Percentiles rank a stretch among this genome's conserved stretches.
These are phyloP conservation scores for Candida sanyiensis DNA, from an alignment of 805 yeast species.

Conservation along the genomic window DNA sequence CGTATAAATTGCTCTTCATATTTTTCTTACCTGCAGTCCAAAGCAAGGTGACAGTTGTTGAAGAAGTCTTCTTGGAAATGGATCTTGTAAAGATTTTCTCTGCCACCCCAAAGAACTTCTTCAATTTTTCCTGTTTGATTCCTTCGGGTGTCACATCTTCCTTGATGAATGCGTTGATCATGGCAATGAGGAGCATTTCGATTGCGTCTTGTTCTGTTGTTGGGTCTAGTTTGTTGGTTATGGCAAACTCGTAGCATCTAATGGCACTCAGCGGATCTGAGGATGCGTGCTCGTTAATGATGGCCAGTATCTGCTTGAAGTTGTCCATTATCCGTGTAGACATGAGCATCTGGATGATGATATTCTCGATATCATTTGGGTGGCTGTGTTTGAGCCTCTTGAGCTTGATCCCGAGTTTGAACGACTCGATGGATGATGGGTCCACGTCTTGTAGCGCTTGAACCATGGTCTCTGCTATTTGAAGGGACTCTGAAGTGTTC, in stretches of 20 bases:
- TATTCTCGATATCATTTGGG: slow-evolving; percentile 22
- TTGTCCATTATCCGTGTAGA: slow-evolving; percentile 23
- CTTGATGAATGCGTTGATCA: slow-evolving; percentile 26
- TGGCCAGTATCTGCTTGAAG: slow-evolving; percentile 23
- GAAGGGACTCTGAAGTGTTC: slow-evolving; percentile 12
- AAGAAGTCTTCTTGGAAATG: slow-evolving; percentile 27
- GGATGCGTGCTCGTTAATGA: slow-evolving; percentile 27
- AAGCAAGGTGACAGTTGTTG: slow-evolving; percentile 31
- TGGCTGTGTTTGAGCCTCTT: slow-evolving; percentile 13
- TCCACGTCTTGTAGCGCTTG: slow-evolving; percentile 24
- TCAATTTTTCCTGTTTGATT: slow-evolving; percentile 20
- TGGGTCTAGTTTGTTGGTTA: slow-evolving; percentile 29
- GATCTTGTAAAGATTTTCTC: slow-evolving; percentile 26
- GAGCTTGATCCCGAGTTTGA: slow-evolving; percentile 25
- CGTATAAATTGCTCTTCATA: slow-evolving; percentile 22
- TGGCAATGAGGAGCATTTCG: slow-evolving; percentile 25
- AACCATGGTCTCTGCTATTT: slow-evolving; percentile 21
- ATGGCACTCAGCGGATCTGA: slow-evolving; percentile 25
- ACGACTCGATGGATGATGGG: slow-evolving; percentile 29
- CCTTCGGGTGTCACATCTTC: slow-evolving; percentile 23
- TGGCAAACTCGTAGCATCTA: slow-evolving; percentile 31
- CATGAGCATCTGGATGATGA: slow-evolving; percentile 33
- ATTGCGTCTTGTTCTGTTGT: slow-evolving; percentile 19
- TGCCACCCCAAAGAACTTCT: slow-evolving; percentile 22
- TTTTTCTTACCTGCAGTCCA: slow-evolving; percentile 35